Evolutionary conservation across 371 early-diverging fungal species (phyloP), one percentile per base, ranked within the genome.

Genomic region (Lichtheimia hyalospora): DNA sequence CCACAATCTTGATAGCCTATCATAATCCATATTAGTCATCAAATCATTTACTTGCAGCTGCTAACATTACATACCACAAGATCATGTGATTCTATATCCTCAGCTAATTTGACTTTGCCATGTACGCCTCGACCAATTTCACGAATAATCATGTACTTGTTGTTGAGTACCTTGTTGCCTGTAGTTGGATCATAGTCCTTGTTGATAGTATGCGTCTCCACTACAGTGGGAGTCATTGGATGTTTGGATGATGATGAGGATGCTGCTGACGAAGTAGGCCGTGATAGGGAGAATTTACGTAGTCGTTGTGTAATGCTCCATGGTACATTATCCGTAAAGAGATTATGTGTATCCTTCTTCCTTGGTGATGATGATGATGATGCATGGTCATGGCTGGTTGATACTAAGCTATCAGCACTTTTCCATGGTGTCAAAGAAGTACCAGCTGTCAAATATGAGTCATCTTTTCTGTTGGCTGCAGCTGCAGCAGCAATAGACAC

Each of bases 71-170:
- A 73, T 83, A 92, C 92, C 63, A 87, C 89, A 10, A 84, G 78
- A 61, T 92, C 87, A 44, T 85, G 86, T 1, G 91, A 90, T n/a
- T 84, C 77, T n/a, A 81, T 82, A 67, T 95, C 93, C 21, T 85
- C 79, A 41, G 90, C 90, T 34, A 96, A 79, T 73, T 96, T 95
- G 43, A 98, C 98, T 78, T 96, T 96, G 27, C 97, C 98, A 63
- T 97, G 96, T 10, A 91, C 91, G n/a, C 98, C 98, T 52, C 96
- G 82, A n/a, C 98, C 98, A n/a, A 98, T 80, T 71, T 96, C 95
- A 58, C 75, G 80, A 12, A 96, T 68, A 14, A 98, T 84, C 85
- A 94, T 87, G 77, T 96, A 98, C 54, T 94, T 82, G 77, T 97
- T 98, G 65, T 97, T 90, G 77, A 98, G 89, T 77, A 89, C 84